phyloP scores from a whole-genome alignment of 2,329 filamentous ascomycete species.

The Hypoxylon sp. region DNA sequence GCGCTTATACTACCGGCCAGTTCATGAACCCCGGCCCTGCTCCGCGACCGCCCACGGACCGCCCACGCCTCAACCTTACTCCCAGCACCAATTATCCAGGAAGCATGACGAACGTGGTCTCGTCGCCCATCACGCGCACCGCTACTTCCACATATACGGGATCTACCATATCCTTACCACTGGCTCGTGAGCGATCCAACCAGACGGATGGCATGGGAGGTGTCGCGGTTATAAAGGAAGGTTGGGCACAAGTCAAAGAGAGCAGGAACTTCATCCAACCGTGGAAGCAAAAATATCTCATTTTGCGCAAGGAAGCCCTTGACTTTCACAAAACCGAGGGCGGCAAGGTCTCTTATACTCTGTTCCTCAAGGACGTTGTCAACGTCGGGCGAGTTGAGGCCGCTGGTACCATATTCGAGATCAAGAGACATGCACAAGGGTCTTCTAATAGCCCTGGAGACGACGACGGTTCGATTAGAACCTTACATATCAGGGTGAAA shows the following conservation, averaged over 20 bases:
- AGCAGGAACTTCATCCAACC: constrained; percentile 86
- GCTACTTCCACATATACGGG: constrained; percentile 77
- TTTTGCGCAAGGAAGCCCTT: constrained; percentile 91
- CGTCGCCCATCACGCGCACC: constrained; percentile 78
- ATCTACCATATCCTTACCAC: constrained; percentile 80
- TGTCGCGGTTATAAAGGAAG: constrained; percentile 83
- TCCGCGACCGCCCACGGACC: constrained; percentile 87
- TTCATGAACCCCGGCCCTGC: constrained; percentile 99
- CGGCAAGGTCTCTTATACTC: constrained; percentile 87
- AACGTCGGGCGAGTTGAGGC: constrained; percentile 93
- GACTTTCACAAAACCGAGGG: constrained; percentile 95
- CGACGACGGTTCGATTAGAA: constrained; percentile 84
- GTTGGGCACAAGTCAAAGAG: constrained; percentile 90
- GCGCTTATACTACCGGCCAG: constrained; percentile 72
- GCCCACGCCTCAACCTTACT: constrained; percentile 84
- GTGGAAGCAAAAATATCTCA: constrained; percentile 93
- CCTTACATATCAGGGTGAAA: constrained; percentile 93
- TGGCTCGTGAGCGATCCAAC: constrained; percentile 72
- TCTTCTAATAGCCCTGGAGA: constrained; percentile 80
- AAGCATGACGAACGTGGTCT: constrained; percentile 83
- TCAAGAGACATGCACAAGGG: constrained; percentile 81
- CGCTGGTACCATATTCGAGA: constrained; percentile 92
- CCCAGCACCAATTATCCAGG: constrained; percentile 80
- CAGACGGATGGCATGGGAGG: constrained; percentile 75
- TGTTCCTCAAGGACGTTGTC: constrained; percentile 88